These are phyloP conservation scores for Tylopilus sp. DNA, from an alignment of 1,284 basidiomycete genomes.

Conservation along the genomic window DNA sequence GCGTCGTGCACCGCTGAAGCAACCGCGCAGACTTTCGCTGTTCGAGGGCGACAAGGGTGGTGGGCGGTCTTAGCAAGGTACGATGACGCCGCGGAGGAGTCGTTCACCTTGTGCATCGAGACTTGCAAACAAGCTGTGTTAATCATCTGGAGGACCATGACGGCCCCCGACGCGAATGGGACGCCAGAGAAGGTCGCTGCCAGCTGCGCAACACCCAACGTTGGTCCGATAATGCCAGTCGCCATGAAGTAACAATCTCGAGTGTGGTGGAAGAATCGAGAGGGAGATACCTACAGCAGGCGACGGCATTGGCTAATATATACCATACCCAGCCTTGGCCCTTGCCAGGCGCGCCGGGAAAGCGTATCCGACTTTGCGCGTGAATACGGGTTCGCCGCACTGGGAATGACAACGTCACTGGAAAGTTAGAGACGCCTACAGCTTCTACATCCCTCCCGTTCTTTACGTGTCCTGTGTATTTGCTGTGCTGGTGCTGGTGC, in stretches of 20 bases:
- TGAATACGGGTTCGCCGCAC: no score
- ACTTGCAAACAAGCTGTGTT: slow-evolving; percentile 41
- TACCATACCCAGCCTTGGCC: neutral
- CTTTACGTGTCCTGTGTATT: no score
- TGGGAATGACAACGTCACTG: no score
- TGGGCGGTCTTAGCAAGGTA: slow-evolving; percentile 7
- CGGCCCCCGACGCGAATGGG: slow-evolving; percentile 42
- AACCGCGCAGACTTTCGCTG: slow-evolving; percentile 43
- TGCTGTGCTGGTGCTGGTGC: no score
- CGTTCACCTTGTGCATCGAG: slow-evolving; percentile 42
- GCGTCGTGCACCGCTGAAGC: slow-evolving; percentile 38
- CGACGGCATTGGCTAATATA: slow-evolving; percentile 9
- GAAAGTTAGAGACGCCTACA: no score
- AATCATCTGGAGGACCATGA: slow-evolving; percentile 41
- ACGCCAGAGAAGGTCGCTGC: slow-evolving; percentile 42
- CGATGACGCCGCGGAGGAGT: neutral
- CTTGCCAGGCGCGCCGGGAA: no score
- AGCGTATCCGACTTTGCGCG: no score
- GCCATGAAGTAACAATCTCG: slow-evolving; percentile 23
- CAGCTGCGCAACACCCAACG: slow-evolving; percentile 37
- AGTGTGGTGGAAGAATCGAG: neutral
- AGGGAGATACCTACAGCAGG: neutral
- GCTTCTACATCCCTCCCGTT: no score
- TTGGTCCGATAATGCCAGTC: slow-evolving; percentile 21
- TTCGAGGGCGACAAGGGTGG: neutral